Evolutionary conservation across 2,329 filamentous ascomycete genomes (phyloP).

Genomic region (Aspergillus brunneoviolaceus): DNA sequence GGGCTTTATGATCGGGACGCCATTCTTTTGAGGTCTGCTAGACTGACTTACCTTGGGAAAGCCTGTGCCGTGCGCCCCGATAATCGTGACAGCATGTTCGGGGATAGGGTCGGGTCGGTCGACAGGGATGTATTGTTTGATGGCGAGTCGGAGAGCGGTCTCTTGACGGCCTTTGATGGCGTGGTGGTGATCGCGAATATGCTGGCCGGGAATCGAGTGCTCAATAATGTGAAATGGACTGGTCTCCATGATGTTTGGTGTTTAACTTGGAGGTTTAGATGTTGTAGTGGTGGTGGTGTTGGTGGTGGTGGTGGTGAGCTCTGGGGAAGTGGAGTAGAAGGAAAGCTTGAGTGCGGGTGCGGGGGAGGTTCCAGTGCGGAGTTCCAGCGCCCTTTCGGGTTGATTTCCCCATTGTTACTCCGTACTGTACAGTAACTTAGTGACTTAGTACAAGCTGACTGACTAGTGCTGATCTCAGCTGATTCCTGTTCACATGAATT

Average conservation of each 20-base stretch:
- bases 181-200: conserved; percentile 12
- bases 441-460: too few relatives aligned
- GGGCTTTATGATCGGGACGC: background rate
- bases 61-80: background rate
- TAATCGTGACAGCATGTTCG: background rate
- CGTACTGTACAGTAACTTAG: too few relatives aligned
- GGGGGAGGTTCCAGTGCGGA: too few relatives aligned
- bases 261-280: background rate
- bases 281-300: background rate
- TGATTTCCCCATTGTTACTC: too few relatives aligned
- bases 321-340: background rate
- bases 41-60: background rate
- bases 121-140: background rate
- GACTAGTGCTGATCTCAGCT: background rate
- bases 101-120: background rate
- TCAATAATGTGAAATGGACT: conserved; percentile 9
- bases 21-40: background rate
- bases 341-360: too few relatives aligned
- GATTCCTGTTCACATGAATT: background rate
- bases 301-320: background rate
- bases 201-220: conserved; percentile 8
- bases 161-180: conserved; percentile 12
- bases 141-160: conserved; percentile 7
- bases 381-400: too few relatives aligned
- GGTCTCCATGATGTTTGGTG: background rate